phyloP scores from a whole-genome alignment of 257 asterid species.

The Capsicum pubescens region DNA sequence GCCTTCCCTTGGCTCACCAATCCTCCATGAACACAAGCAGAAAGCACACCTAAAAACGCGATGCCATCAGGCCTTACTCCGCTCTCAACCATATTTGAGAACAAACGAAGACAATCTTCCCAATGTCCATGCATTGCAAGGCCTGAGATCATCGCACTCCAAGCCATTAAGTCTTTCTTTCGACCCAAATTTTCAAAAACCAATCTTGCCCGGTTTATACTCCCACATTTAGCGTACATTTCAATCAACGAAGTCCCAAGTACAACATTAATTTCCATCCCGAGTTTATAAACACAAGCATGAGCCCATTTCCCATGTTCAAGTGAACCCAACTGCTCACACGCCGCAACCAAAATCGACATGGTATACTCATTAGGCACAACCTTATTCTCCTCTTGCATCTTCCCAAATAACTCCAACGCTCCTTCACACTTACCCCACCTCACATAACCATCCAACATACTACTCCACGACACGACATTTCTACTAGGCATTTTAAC shows the following conservation, averaged over 20 bases:
- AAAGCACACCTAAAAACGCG: constrained; percentile 33
- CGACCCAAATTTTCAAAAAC: constrained; percentile 35
- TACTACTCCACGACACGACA: constrained; percentile 37
- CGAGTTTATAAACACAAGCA: constrained; percentile 26
- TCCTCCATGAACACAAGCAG: constrained; percentile 38
- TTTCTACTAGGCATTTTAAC: constrained; percentile 26
- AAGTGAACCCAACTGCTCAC: constrained; percentile 36
- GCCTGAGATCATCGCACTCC: constrained; percentile 39
- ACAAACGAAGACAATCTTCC: constrained; percentile 32
- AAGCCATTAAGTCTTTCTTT: constrained; percentile 25
- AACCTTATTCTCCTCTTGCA: constrained; percentile 23
- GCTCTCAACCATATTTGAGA: constrained; percentile 24
- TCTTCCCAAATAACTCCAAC: constrained; percentile 26
- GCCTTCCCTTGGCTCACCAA: constrained; percentile 31
- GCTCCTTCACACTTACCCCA: constrained; percentile 32
- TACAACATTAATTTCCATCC: constrained; percentile 27
- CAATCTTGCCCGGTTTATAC: constrained; percentile 30
- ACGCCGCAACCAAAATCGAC: constrained; percentile 37
- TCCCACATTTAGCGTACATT: constrained; percentile 41
- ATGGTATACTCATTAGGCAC: constrained; percentile 35
- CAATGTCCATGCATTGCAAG: constrained; percentile 33
- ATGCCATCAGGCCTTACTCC: constrained; percentile 33
- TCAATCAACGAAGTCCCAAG: constrained; percentile 38
- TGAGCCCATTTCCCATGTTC: constrained; percentile 38
- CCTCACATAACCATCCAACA: constrained; percentile 39